Evolutionary conservation across 345 rosid genomes (phyloP).

Genomic region (Boechera retrofracta): DNA sequence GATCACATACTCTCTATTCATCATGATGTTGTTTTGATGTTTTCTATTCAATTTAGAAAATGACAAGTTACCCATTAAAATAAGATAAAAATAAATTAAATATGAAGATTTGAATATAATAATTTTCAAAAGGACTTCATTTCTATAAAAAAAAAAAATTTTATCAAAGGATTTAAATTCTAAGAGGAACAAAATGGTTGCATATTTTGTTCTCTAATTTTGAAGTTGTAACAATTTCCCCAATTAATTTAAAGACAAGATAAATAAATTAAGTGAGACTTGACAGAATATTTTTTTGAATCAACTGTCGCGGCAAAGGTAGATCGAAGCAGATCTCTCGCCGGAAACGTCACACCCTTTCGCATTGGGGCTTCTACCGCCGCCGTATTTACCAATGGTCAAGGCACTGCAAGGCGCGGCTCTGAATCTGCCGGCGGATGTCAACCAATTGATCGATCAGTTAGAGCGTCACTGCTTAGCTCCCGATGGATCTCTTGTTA

Average conservation of each 20-base stretch:
- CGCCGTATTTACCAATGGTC: constrained; percentile 52
- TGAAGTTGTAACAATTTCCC: background rate
- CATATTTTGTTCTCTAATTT: background rate
- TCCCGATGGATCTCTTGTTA: constrained; percentile 92
- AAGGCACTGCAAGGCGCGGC: constrained; percentile 64
- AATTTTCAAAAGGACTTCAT: no score
- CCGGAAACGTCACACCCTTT: constrained; percentile 26
- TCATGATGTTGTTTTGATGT: no score
- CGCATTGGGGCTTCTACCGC: no score
- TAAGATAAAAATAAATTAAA: no score
- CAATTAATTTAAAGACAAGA: no score
- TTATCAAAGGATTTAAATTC: no score
- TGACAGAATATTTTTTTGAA: background rate
- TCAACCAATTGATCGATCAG: constrained; percentile 83
- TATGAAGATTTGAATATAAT: no score
- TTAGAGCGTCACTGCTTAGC: constrained; percentile 96
- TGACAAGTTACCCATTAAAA: no score
- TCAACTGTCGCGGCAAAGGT: constrained; percentile 31
- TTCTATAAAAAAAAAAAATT: no score
- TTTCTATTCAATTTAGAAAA: no score
- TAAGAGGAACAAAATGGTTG: background rate
- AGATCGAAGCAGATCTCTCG: constrained; percentile 38
- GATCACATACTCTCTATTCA: no score
- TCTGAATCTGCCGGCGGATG: constrained; percentile 78
- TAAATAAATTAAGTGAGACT: no score